Base-by-base conservation (phyloP, 2,329 filamentous ascomycete genomes). In the Trichoderma lentiforme region DNA sequence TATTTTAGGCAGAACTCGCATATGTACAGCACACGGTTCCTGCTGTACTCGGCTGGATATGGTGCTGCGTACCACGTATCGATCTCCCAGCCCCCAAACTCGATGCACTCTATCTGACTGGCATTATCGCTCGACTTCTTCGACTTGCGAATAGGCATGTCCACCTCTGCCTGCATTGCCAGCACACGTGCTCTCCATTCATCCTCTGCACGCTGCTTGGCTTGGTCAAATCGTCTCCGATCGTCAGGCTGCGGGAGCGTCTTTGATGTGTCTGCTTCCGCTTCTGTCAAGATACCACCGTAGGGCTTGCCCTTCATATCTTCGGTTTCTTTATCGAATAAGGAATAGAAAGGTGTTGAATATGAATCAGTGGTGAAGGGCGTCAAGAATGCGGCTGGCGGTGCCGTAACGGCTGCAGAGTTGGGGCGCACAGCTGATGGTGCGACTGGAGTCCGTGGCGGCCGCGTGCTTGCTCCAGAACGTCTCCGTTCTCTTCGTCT, bases 1-100 rank as follows among this genome's bases (percentile, higher is more conserved):
- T 99, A 99, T 83, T 98, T 99, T 73, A 99, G 86, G 80, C 96
- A 99, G 81, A 98, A 99, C 81, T 99, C 97, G 86, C 96, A 99
- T 74, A 99, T 98, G 82, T 97, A 98, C n/a, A 99, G 88, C 47
- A 97, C 93, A 34, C 93, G 91, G 79, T 99, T 98, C 74, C 95
- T 91, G 80, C 94, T 98, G 84, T 99, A 99, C 82, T 99, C 96
- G 80, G 98, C 96, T 0, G 96, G 96, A 80, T 99, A 99, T 14
- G 96, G 97, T 51, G 96, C 96, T 34, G 96, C 95, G 82, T 99
- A 98, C 95, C 96, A 98, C 3, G 96, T 99, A 80, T 99, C 96
- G 76, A 99, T 99, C 81, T 99, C 96, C 87, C 92, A 97, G 66
- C 94, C 94, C 60, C 96, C 96, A 83, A 99, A 98, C 78, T 97